These are phyloP conservation scores for Daedaleopsis nitida DNA, from an alignment of 768 basidiomycete species.

Conservation along the genomic window DNA sequence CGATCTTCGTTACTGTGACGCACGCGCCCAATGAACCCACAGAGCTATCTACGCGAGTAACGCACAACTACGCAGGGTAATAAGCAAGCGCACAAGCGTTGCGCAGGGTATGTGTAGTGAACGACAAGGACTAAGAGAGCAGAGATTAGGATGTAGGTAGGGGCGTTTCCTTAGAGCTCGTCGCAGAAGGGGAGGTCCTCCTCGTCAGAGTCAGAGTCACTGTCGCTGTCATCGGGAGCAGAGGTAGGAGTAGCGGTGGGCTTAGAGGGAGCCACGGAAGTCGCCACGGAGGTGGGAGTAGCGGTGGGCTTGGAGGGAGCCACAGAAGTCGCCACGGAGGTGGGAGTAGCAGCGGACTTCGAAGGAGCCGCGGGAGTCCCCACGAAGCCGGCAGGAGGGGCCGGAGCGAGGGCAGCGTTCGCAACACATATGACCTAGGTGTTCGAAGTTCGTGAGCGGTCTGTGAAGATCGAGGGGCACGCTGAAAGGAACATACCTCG, in stretches of 20 bases:
- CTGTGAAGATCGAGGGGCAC: constrained; percentile 11
- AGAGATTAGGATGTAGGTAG: neutral
- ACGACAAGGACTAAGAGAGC: constrained; percentile 3
- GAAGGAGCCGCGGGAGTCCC: constrained; percentile 24
- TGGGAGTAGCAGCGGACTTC: constrained; percentile 4
- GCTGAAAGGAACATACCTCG: constrained; percentile 51
- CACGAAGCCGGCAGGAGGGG: constrained; percentile 21
- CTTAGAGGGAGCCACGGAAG: constrained; percentile 18
- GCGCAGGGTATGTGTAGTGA: constrained; percentile 10
- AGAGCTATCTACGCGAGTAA: constrained; percentile 19
- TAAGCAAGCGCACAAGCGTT: neutral
- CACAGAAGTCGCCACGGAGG: constrained; percentile 17
- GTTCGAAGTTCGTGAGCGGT: neutral
- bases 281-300: constrained; percentile 28
- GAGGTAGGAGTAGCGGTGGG: too few relatives aligned
- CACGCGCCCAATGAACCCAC: constrained; percentile 13
- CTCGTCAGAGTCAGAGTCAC: constrained; percentile 32
- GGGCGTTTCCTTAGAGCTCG: constrained; percentile 41
- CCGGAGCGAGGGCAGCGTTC: constrained; percentile 42
- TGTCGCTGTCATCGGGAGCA: constrained; percentile 10
- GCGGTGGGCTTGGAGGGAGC: constrained; percentile 34
- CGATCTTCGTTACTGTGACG: constrained; percentile 14
- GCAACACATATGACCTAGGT: constrained; percentile 57
- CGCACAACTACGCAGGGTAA: constrained; percentile 11
- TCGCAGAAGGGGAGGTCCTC: constrained; percentile 55